Evolutionary conservation across 2,329 filamentous ascomycete genomes (phyloP), one percentile per base, ranked within the genome.

Genomic region (Beauveria asiatica): DNA sequence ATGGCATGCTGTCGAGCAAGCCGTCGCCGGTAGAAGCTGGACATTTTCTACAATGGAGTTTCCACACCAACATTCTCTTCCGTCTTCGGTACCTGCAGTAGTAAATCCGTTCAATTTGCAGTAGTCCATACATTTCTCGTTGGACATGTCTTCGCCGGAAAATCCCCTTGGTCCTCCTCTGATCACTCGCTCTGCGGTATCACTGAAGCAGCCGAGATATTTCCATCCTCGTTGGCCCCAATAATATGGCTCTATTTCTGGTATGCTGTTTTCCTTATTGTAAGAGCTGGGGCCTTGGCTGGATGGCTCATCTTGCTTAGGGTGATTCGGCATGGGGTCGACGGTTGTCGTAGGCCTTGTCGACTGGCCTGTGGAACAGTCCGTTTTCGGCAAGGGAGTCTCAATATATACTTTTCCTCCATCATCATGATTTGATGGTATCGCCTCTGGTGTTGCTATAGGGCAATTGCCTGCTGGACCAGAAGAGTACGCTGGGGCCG

Each of bases 21-120:
- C 65, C 5, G 51, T 62, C 25, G 69, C 66, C 3, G 68, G 67
- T 17, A 70, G 56, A 39, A 64, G 61, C 21, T 67, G 58, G 3
- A 64, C 64, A 51, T 67, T 64, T 52, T 64, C 63, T 5, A 62
- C 66, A 39, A 70, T 66, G 3, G 62, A 62, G 11, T 65, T 64
- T 39, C 74, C 77, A 63, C 80, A 85, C 72, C 77, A 84, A 67
- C 82, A 84, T 65, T 83, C 77, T 21, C 69, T 67, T 8, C 71
- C 72, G 62, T 77, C 78, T 66, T 83, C 79, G 0, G 80, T 71
- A 6, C 80, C 81, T 5, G 80, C 80, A 61, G 78, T 75, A 2
- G 64, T 62, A 64, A 74, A 78, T 5, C 74, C 74, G 11, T 70
- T 69, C 16, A 64, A 65, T 3, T 66, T 66, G 69, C 82, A 84